Percentiles rank a stretch among this genome's conserved stretches.
Evolutionary conservation across 129 eudicot species (phyloP).

Genomic region (Smallanthus sonchifolius): DNA sequence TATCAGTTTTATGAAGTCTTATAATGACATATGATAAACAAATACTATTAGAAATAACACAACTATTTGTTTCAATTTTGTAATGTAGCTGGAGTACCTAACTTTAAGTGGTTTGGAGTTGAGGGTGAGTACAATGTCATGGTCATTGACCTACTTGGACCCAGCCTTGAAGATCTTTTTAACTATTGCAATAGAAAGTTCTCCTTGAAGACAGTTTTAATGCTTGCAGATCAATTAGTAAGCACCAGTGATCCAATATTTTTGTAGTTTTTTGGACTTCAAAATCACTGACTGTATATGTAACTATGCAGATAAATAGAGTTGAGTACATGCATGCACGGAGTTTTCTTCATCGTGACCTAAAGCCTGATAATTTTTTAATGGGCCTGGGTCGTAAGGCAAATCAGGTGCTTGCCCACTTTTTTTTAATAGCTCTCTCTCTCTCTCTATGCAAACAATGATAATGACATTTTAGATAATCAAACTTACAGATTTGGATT

Average conservation of each 20-base stretch:
- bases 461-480: neutral
- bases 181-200: conserved; percentile 91
- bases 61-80: neutral
- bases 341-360: conserved; percentile 98
- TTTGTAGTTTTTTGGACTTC: neutral
- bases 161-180: conserved; percentile 92
- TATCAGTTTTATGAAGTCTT: neutral
- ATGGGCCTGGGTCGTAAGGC: conserved; percentile 99
- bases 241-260: conserved; percentile 15
- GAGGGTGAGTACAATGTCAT: conserved; percentile 89
- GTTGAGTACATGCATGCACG: conserved; percentile 98
- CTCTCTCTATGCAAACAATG: neutral
- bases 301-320: conserved; percentile 70
- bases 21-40: neutral
- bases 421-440: neutral
- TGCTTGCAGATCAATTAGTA: conserved; percentile 99
- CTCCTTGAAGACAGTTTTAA: conserved; percentile 86
- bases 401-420: conserved; percentile 56
- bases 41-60: neutral
- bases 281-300: conserved; percentile 9
- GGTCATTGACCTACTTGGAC: conserved; percentile 99
- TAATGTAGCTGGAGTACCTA: conserved; percentile 83
- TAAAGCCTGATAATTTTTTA: conserved; percentile 96
- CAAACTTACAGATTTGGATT: conserved; percentile 1
- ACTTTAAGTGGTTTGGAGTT: conserved; percentile 93